Percentiles rank a stretch among this genome's conserved stretches.
These are phyloP conservation scores for Penicillium sp. DNA, from an alignment of 2,329 filamentous ascomycete species.

Conservation along the genomic window DNA sequence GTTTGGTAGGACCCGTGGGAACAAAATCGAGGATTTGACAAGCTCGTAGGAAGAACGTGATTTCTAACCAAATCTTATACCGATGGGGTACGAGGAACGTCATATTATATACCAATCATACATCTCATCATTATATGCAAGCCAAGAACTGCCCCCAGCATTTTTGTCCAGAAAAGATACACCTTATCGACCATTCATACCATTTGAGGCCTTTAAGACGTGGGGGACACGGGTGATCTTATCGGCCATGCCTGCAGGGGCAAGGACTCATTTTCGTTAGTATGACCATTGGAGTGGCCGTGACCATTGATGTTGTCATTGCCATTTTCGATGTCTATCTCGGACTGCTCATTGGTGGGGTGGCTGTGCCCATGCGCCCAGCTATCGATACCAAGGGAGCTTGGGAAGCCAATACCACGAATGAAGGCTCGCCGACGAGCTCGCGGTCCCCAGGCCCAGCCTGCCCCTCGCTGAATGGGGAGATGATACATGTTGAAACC, in stretches of 20 bases:
- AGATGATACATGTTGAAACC: conserved; percentile 85
- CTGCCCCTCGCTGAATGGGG: conserved; percentile 73
- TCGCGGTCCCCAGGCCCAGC: conserved; percentile 86
- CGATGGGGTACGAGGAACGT: too few relatives aligned
- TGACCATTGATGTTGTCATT: not conserved
- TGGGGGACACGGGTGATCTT: not conserved
- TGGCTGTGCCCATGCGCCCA: conserved; percentile 19
- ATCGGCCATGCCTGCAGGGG: not conserved
- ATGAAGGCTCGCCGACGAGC: conserved; percentile 69
- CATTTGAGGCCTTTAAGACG: not conserved
- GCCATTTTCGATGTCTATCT: not conserved
- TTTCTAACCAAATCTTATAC: too few relatives aligned
- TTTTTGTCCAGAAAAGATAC: not conserved
- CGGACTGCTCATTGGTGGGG: not conserved
- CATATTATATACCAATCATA: not conserved
- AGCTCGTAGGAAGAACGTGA: too few relatives aligned
- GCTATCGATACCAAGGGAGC: conserved; percentile 30
- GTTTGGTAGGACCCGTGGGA: too few relatives aligned
- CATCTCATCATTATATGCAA: not conserved
- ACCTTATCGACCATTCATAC: not conserved
- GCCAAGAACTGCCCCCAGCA: not conserved
- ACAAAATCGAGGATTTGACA: too few relatives aligned
- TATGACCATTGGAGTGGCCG: not conserved
- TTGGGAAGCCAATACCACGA: conserved; percentile 33
- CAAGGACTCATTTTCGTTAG: not conserved